phyloP scores from a whole-genome alignment of 208 protist species.

The Zelonia costaricensis region DNA sequence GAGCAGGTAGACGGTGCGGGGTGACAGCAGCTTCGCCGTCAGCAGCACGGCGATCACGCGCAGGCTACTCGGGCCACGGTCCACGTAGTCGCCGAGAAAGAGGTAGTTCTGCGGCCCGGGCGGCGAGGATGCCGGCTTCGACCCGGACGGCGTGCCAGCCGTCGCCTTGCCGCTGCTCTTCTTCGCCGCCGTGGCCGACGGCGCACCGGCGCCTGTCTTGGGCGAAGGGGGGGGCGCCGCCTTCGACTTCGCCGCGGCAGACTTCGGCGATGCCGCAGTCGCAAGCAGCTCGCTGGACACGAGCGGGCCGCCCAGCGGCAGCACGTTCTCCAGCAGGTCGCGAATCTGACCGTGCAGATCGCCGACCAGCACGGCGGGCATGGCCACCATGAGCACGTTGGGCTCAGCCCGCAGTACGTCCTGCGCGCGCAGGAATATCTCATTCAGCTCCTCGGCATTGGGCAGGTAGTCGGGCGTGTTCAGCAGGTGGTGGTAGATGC shows the following conservation, averaged over 20 bases:
- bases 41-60: conserved; percentile 95
- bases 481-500: conserved; percentile 64
- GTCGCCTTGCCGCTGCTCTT: neutral
- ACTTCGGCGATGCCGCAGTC: neutral
- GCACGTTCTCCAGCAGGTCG: conserved; percentile 70
- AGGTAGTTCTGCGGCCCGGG: conserved; percentile 91
- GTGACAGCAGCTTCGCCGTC: conserved; percentile 97
- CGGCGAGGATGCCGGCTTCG: neutral
- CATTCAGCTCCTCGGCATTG: conserved; percentile 71
- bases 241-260: neutral
- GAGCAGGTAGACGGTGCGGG: conserved; percentile 98
- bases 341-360: conserved; percentile 87
- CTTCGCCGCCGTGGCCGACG: neutral
- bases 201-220: neutral
- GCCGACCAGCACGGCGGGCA: conserved; percentile 91
- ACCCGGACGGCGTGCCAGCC: neutral
- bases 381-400: conserved; percentile 95
- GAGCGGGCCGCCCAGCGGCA: conserved; percentile 67
- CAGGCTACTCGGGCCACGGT: conserved; percentile 97
- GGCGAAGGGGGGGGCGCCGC: neutral
- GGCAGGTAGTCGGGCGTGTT: conserved; percentile 55
- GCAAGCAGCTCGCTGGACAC: conserved; percentile 30
- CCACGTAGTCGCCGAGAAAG: conserved; percentile 99
- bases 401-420: conserved; percentile 91
- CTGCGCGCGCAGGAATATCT: conserved; percentile 68